Base-by-base conservation (phyloP, 495 filamentous ascomycete species). In the Xylaria curta region DNA sequence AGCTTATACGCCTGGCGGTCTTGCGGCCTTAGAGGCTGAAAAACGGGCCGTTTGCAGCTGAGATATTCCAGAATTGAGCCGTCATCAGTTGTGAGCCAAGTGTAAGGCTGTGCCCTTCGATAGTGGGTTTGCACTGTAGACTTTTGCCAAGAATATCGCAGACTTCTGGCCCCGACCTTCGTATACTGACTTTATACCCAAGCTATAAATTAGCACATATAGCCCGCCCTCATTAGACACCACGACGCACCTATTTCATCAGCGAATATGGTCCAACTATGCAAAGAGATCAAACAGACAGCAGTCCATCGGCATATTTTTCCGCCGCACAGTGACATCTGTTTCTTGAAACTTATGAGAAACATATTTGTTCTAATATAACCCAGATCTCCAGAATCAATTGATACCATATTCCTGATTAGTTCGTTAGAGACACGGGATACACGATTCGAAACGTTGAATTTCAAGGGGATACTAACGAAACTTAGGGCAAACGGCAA, bases 191-290 rank as follows among this genome's bases (percentile, higher is more conserved):
- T 3, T 31, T 3, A 31, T 31, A 1, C 28, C 28, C 28, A 51
- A 66, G 63, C 63, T 51, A 53, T 38, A 36, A 2, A 66, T 49
- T 38, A 1, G 40, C 44, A 33, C 10, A n/a, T 46, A 36, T 17
- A 66, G 28, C 62, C 44, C n/a, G 33, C 31, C 61, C 13, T 44
- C 62, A 33, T 38, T 24, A 31, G 24, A 54, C 10, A 66, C 56
- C 9, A 56, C n/a, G 17, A 49, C n/a, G 19, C 12, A n/a, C n/a
- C 44, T 67, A 17, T 42, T 31, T 67, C 33, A 56, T 56, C 33
- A 7, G 12, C 13, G 1, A 42, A 42, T 56, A 26, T 28, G 21
- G 47, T 33, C 47, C 47, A 2, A 21, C n/a, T 36, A 56, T 21
- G 65, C 42, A 36, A 21, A 53, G 36, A 54, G 36, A 31, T 31